These are phyloP conservation scores for Tuber aestivum DNA, from an alignment of 495 filamentous ascomycete genomes.

Conservation along the genomic window DNA sequence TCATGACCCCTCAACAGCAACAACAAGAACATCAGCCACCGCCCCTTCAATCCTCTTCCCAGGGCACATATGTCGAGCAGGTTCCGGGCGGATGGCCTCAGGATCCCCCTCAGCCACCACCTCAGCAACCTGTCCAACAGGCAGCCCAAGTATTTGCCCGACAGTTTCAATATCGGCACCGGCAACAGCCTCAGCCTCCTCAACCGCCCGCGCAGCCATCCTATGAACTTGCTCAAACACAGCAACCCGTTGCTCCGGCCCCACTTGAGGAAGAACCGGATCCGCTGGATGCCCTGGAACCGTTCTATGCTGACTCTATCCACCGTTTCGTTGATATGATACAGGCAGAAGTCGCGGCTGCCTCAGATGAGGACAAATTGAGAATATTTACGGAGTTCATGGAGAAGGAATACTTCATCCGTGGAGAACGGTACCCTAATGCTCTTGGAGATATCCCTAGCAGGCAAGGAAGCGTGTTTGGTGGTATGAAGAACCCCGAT, in stretches of 20 bases:
- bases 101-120: neutral
- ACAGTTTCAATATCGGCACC: constrained; percentile 3
- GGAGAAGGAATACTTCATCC: constrained; percentile 40
- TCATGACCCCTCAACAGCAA: constrained; percentile 12
- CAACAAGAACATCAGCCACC: constrained; percentile 11
- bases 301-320: constrained; percentile 39
- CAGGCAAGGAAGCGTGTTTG: constrained; percentile 29
- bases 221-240: constrained; percentile 6
- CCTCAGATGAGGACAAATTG: constrained; percentile 38
- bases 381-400: constrained; percentile 40
- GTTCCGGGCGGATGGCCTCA: constrained; percentile 1
- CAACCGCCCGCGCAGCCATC: neutral
- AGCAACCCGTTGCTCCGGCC: neutral
- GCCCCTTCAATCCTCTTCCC: constrained; percentile 11
- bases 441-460: constrained; percentile 37
- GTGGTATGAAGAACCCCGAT: neutral
- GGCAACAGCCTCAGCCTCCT: constrained; percentile 1
- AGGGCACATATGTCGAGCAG: neutral
- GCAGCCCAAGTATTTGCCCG: neutral
- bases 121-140: neutral
- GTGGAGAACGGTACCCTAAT: constrained; percentile 37
- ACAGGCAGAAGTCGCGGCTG: constrained; percentile 33
- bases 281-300: constrained; percentile 29
- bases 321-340: constrained; percentile 41
- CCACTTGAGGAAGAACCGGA: constrained; percentile 26